Conservation (phyloP, 2,329 filamentous ascomycete species). For the Alternaria brassicicola region DNA sequence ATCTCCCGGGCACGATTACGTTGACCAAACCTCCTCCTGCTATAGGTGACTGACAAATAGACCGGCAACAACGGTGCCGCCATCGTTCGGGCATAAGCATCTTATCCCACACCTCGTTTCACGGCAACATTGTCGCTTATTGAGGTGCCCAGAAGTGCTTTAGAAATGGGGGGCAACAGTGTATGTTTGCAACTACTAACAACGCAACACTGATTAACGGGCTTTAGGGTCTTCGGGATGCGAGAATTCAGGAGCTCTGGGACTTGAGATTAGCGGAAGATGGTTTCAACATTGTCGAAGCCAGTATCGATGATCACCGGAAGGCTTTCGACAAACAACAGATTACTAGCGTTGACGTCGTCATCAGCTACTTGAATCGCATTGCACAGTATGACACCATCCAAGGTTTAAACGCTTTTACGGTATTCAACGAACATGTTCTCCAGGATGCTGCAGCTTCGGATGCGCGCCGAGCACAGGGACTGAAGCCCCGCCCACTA, state of each 20-base stretch:
- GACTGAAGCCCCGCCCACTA: conserved; percentile 48
- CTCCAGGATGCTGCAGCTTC: conserved; percentile 57
- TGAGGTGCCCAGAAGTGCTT: neutral
- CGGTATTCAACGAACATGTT: conserved; percentile 54
- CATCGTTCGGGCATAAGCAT: neutral
- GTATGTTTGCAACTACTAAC: neutral
- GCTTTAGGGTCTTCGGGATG: neutral
- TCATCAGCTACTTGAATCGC: conserved; percentile 55
- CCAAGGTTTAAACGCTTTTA: conserved; percentile 56
- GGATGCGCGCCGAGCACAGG: conserved; percentile 53
- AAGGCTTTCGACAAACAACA: conserved; percentile 50
- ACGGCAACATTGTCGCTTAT: neutral
- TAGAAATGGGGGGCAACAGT: conserved; percentile 1
- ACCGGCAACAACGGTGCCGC: neutral
- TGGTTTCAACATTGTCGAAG: conserved; percentile 52
- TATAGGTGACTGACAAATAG: neutral
- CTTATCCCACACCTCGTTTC: neutral
- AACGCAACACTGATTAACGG: neutral
- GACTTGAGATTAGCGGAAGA: neutral
- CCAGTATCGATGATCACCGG: conserved; percentile 54
- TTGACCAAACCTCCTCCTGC: neutral
- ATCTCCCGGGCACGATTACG: conserved; percentile 1
- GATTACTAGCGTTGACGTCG: conserved; percentile 55
- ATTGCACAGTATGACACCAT: conserved; percentile 56
- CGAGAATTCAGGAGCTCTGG: neutral